Evolutionary conservation across 2,329 filamentous ascomycete genomes (phyloP), one percentile per base, ranked within the genome.

Genomic region (Calcarisporium arbuscula): DNA sequence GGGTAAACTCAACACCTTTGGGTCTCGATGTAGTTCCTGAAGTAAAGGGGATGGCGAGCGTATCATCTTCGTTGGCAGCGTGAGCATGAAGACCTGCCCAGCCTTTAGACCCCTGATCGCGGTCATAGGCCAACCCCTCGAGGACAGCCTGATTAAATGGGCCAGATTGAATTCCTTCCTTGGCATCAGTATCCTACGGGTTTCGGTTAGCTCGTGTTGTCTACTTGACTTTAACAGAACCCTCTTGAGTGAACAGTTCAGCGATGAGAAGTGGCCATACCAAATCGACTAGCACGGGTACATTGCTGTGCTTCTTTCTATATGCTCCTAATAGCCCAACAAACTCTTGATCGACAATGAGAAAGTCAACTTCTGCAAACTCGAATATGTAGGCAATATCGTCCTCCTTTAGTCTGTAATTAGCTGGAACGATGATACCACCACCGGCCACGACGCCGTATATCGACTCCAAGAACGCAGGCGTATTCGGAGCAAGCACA

Each of bases 1-100:
- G 86, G 2, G 87, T 95, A 53, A 84, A 95, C 36, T 94, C 80
- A 4, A 95, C 90, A 5, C 92, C 92, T 58, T 98, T 96, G 2
- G 92, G 92, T 19, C 75, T 71, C 1, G 89, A 88, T 0, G 92
- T 96, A 1, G 92, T 96, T 5, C 90, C 90, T 19, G 84, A 92
- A 0, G 92, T 98, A 57, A 96, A 96, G 2, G 90, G 86, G 36
- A 98, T 77, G 4, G 89, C 87, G 41, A 96, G 73, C 47, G 86
- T 73, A 40, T 78, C 79, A 46, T 95, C 82, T 56, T 98, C 92
- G 48, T 87, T 72, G 2, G 70, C 64, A 4, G 74, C 74, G 45
- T 88, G 80, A 2, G 76, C 70, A 42, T 85, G 72, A 17, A 96
- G 70, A 1, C 76, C 85, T 11, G 69, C 70, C 90, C 92, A 98